phyloP scores from a whole-genome alignment of 2,329 filamentous ascomycete species.

The Tolypocladium endophyticum region DNA sequence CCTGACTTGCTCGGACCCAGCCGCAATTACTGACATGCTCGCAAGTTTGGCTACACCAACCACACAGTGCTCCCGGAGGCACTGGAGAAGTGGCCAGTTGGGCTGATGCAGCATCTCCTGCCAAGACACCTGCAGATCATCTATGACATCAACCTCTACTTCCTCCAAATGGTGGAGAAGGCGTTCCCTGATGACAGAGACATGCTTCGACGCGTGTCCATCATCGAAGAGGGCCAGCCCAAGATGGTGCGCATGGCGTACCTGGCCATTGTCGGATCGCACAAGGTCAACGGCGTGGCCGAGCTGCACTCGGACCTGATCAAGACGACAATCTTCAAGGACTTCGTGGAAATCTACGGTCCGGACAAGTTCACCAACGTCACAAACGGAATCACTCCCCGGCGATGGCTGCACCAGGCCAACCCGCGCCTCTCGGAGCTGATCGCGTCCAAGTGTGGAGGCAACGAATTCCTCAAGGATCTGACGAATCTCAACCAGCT shows the following conservation, averaged over 20 bases:
- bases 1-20: background rate
- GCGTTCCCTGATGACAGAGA: slow-evolving; percentile 84
- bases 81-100: slow-evolving; percentile 96
- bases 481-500: slow-evolving; percentile 78
- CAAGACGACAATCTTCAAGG: slow-evolving; percentile 98
- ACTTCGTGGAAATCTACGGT: slow-evolving; percentile 92
- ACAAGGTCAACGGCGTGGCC: slow-evolving; percentile 98
- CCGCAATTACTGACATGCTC: slow-evolving; percentile 1
- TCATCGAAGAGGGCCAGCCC: slow-evolving; percentile 91
- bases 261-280: slow-evolving; percentile 88
- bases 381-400: slow-evolving; percentile 93
- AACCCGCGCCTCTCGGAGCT: slow-evolving; percentile 87
- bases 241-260: slow-evolving; percentile 99
- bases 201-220: slow-evolving; percentile 76
- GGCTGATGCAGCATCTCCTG: slow-evolving; percentile 81
- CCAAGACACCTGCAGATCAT: slow-evolving; percentile 95
- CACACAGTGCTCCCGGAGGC: slow-evolving; percentile 96
- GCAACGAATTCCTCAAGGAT: slow-evolving; percentile 80
- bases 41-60: slow-evolving; percentile 90
- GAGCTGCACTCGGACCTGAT: slow-evolving; percentile 97
- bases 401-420: slow-evolving; percentile 94
- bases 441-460: slow-evolving; percentile 80
- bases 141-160: slow-evolving; percentile 93
- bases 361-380: slow-evolving; percentile 98
- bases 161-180: slow-evolving; percentile 84